Percentiles rank a stretch among this genome's conserved stretches.
phyloP scores from a whole-genome alignment of 2,329 filamentous ascomycete species.

The Phialocephala subalpina region DNA sequence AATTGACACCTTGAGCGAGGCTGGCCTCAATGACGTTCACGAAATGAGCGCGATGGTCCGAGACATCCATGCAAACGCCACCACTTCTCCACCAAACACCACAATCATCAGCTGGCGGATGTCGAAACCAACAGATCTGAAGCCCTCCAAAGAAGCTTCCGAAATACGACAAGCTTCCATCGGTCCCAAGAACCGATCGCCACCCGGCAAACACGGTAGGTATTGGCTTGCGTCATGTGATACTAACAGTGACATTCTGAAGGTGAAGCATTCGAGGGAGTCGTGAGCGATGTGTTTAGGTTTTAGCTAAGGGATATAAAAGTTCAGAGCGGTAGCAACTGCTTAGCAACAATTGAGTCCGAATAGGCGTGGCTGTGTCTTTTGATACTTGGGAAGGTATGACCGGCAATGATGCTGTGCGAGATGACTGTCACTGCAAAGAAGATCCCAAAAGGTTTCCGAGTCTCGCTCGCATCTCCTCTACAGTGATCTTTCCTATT shows the following conservation, averaged over 20 bases:
- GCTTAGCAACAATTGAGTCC: too few relatives aligned
- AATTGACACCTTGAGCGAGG: background rate
- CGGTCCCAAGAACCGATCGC: background rate
- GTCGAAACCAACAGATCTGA: background rate
- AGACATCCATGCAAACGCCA: constrained; percentile 1
- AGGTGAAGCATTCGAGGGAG: background rate
- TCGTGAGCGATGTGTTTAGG: too few relatives aligned
- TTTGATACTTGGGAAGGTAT: too few relatives aligned
- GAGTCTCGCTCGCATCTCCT: too few relatives aligned
- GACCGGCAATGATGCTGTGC: too few relatives aligned
- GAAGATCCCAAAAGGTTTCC: too few relatives aligned
- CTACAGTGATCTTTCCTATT: background rate
- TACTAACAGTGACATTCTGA: background rate
- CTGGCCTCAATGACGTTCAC: background rate
- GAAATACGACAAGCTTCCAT: too few relatives aligned
- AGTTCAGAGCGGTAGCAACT: too few relatives aligned
- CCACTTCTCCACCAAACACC: background rate
- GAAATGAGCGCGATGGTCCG: background rate
- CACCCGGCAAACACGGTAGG: background rate
- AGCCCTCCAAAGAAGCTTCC: background rate
- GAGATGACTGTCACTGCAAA: too few relatives aligned
- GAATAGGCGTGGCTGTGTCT: too few relatives aligned
- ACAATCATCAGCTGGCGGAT: background rate
- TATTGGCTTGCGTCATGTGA: constrained; percentile 3
- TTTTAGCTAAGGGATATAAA: too few relatives aligned